Evolutionary conservation across 1,284 basidiomycete genomes (phyloP), one percentile per base, ranked within the genome.

Genomic region (Rhodotorula sp.): DNA sequence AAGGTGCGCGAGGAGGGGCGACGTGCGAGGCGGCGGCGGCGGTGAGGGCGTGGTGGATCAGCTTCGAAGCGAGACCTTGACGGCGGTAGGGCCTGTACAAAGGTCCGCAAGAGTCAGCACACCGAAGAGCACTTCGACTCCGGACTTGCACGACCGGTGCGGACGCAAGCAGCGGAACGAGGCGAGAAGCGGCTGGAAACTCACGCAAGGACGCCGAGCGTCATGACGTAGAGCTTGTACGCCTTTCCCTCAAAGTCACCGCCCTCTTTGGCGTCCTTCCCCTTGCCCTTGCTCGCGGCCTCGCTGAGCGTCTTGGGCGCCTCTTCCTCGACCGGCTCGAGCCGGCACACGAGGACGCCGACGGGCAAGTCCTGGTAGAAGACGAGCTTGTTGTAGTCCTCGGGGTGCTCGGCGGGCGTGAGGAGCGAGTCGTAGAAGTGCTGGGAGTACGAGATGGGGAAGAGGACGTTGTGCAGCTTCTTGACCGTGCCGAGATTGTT

Each of bases 311-410:
- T 70, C 50, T 45, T 66, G 1, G 71, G 68, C 3, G n/a, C 23
- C 25, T 27, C 52, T 12, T 7, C 17, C 7, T 52, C 54, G 49
- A 52, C 44, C 27, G 67, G 73, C 66, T 83, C 82, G 48, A 81
- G 68, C 14, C 81, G 77, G 64, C 79, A 81, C 57, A 80, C 79
- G 57, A 83, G 72, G 66, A 79, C 79, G 23, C 80, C 81, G 25
- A 82, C 82, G 17, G 82, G 79, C 23, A 82, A 77, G 64, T 83
- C 82, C 67, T 82, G 82, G 78, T 81, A 82, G 50, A 80, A 79
- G 42, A 80, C 79, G 55, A 77, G 74, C 59, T 77, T 74, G 64
- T 69, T 71, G 62, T 74, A 78, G 27, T 77, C 73, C 61, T 79
- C 78, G 10, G 77, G 74, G 59, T 74, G 66, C 42, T 67, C 46